Conservation (phyloP, 1,284 basidiomycete genomes). For the Wolfiporia cocos region DNA sequence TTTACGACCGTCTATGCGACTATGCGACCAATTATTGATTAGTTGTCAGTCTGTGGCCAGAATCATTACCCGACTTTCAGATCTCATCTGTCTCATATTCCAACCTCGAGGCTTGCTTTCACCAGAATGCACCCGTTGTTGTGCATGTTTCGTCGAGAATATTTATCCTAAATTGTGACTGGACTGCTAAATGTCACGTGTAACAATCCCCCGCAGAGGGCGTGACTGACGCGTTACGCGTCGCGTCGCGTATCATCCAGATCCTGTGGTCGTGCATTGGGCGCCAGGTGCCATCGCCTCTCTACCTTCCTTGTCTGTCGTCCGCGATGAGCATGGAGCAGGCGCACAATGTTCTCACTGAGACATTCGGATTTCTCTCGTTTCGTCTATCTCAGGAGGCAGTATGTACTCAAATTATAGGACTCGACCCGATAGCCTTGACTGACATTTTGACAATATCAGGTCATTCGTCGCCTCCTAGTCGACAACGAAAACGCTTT, state of each 20-base stretch:
- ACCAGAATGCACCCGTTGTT: no score
- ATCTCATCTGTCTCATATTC: no score
- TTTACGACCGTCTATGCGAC: no score
- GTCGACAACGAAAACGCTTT: constrained; percentile 35
- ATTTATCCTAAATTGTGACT: no score
- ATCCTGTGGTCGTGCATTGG: background rate
- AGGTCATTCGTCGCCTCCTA: constrained; percentile 32
- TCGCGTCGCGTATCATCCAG: background rate
- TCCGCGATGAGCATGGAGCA: constrained; percentile 21
- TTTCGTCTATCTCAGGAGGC: constrained; percentile 34
- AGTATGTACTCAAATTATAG: constrained; percentile 15
- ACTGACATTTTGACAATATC: background rate
- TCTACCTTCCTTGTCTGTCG: background rate
- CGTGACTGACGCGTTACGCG: background rate
- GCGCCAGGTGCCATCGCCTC: no score
- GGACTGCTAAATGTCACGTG: no score
- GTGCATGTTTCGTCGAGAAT: no score
- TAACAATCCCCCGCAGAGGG: no score
- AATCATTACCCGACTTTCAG: no score
- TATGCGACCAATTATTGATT: no score
- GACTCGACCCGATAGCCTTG: background rate
- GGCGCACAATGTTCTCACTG: constrained; percentile 24
- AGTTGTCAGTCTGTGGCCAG: no score
- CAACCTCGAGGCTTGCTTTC: no score
- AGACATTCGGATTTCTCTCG: constrained; percentile 28